A percentile compares a stretch with the other conserved stretches of the same genome.
Evolutionary conservation across 2,329 filamentous ascomycete genomes (phyloP).

Genomic region (Malbranchea zuffiana): DNA sequence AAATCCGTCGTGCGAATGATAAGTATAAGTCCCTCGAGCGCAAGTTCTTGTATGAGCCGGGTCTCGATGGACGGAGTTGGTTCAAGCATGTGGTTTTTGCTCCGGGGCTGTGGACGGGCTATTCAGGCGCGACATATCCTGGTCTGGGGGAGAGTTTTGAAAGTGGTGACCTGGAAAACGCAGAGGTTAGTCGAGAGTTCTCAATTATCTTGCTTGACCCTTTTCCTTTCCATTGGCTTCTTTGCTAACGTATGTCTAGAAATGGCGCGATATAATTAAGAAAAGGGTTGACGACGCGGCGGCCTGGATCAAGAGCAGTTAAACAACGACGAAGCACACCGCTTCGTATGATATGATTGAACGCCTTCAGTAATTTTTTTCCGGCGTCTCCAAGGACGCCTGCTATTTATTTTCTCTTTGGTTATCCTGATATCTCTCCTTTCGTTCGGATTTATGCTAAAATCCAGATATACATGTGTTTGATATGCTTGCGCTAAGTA

Average conservation of each 20-base stretch:
- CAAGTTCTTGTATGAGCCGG: constrained; percentile 62
- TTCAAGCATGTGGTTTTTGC: constrained; percentile 95
- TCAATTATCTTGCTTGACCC: constrained; percentile 4
- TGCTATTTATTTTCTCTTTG: too few relatives aligned
- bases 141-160: constrained; percentile 54
- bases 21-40: constrained; percentile 80
- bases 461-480: too few relatives aligned
- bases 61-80: constrained; percentile 70
- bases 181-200: constrained; percentile 43
- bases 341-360: background rate
- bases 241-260: constrained; percentile 20
- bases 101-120: constrained; percentile 83
- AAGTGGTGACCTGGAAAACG: constrained; percentile 36
- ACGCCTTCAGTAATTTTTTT: too few relatives aligned
- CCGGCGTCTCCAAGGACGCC: too few relatives aligned
- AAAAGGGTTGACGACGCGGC: constrained; percentile 27
- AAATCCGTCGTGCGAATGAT: constrained; percentile 58
- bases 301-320: too few relatives aligned
- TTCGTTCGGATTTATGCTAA: too few relatives aligned
- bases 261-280: constrained; percentile 32
- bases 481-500: too few relatives aligned
- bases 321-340: background rate
- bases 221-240: constrained; percentile 2
- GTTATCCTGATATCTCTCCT: too few relatives aligned
- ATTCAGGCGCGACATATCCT: constrained; percentile 61